Percentiles rank a stretch among this genome's conserved stretches.
phyloP scores from a whole-genome alignment of 192 early-diverging fungal genomes.

The Pilobolus umbonatus region DNA sequence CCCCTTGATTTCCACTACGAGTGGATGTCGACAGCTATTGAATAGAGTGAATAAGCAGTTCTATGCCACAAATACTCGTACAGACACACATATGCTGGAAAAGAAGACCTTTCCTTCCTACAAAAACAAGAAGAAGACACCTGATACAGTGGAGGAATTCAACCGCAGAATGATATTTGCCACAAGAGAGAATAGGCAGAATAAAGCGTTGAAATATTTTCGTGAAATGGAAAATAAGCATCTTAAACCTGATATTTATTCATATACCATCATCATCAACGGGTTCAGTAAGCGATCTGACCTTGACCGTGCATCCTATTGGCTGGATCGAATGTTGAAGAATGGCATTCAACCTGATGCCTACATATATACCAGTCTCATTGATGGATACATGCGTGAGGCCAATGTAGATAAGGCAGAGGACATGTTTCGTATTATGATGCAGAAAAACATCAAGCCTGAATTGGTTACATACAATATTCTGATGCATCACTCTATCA shows the following conservation, averaged over 20 bases:
- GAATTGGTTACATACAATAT: slow-evolving; percentile 38
- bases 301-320: slow-evolving; percentile 26
- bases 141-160: slow-evolving; percentile 6
- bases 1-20: not conserved
- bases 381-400: slow-evolving; percentile 34
- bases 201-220: slow-evolving; percentile 22
- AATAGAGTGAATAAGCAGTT: not conserved
- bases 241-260: slow-evolving; percentile 9
- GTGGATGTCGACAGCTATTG: not conserved
- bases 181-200: slow-evolving; percentile 1
- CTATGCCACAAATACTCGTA: not conserved
- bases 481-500: slow-evolving; percentile 32
- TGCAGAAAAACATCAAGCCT: slow-evolving; percentile 24
- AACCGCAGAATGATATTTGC: slow-evolving; percentile 6
- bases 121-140: not conserved
- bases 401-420: slow-evolving; percentile 27
- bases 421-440: slow-evolving; percentile 33
- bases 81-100: not conserved
- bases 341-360: slow-evolving; percentile 17
- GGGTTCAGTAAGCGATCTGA: slow-evolving; percentile 15
- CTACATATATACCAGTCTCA: slow-evolving; percentile 31
- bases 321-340: slow-evolving; percentile 26
- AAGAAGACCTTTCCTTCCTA: not conserved
- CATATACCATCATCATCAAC: slow-evolving; percentile 31
- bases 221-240: slow-evolving; percentile 13